phyloP scores from a whole-genome alignment of 78 protist species.

The slime mould (Dictyostelium discoideum) region dicty_2.7 NC_007091.3:2671001-2671500 shows the following conservation, averaged over 20 bases:
- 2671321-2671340: not conserved
- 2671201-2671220: not conserved
- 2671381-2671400: not conserved
- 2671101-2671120: slow-evolving; percentile 6
- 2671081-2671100: not conserved
- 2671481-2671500: slow-evolving; percentile 30
- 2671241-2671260: not conserved
- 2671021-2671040: not conserved
- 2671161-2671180: slow-evolving; percentile 1
- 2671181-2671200: slow-evolving; percentile 9
- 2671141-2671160: not conserved
- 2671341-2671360: not conserved
- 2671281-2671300: not conserved
- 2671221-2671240: not conserved
- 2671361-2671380: not conserved
- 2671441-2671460: not conserved
- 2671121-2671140: not conserved
- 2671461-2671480: slow-evolving; percentile 43
- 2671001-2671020: not conserved
- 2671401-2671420: slow-evolving; percentile 4
- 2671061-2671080: slow-evolving; percentile 27
- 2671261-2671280: not conserved
- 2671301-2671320: not conserved
- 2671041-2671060: slow-evolving; percentile 37
- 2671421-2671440: slow-evolving; percentile 38